phyloP scores from a whole-genome alignment of 2,329 filamentous ascomycete species.

The Purpureocillium lavendulum region DNA sequence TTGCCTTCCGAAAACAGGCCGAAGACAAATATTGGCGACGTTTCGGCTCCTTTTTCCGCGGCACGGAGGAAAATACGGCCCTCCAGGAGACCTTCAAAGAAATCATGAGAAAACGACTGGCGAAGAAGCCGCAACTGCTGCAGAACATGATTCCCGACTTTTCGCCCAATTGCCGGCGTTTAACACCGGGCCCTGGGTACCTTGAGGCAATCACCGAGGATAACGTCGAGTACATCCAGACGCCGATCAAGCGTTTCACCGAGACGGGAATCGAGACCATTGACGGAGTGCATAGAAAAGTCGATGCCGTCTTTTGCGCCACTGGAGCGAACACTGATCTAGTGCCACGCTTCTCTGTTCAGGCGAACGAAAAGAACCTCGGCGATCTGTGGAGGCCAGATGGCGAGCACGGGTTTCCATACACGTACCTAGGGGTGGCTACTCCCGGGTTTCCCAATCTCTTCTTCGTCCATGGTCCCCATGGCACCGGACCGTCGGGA shows the following conservation, averaged over 20 bases:
- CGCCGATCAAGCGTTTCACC: conserved; percentile 49
- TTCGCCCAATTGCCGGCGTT: conserved; percentile 53
- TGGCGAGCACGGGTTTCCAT: conserved; percentile 52
- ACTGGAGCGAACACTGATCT: conserved; percentile 57
- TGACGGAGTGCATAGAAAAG: conserved; percentile 47
- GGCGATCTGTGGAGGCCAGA: conserved; percentile 46
- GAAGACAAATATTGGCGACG: conserved; percentile 56
- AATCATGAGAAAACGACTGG: conserved; percentile 45
- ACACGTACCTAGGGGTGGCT: conserved; percentile 57
- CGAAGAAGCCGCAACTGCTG: conserved; percentile 45
- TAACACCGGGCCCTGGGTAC: conserved; percentile 60
- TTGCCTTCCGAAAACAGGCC: conserved; percentile 47
- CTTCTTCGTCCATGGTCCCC: conserved; percentile 54
- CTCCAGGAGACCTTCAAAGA: conserved; percentile 33
- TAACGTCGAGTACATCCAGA: conserved; percentile 54
- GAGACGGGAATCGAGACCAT: conserved; percentile 49
- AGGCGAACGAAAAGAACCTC: conserved; percentile 44
- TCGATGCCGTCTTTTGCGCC: conserved; percentile 59
- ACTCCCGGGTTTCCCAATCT: conserved; percentile 61
- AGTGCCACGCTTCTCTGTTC: conserved; percentile 52
- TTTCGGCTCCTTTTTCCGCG: conserved; percentile 45
- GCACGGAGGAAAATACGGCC: conserved; percentile 38
- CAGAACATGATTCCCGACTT: conserved; percentile 53
- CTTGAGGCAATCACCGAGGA: conserved; percentile 53
- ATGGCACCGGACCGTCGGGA: conserved; percentile 50